phyloP scores from a whole-genome alignment of 768 basidiomycete species.

The Boletus tomentosulus region DNA sequence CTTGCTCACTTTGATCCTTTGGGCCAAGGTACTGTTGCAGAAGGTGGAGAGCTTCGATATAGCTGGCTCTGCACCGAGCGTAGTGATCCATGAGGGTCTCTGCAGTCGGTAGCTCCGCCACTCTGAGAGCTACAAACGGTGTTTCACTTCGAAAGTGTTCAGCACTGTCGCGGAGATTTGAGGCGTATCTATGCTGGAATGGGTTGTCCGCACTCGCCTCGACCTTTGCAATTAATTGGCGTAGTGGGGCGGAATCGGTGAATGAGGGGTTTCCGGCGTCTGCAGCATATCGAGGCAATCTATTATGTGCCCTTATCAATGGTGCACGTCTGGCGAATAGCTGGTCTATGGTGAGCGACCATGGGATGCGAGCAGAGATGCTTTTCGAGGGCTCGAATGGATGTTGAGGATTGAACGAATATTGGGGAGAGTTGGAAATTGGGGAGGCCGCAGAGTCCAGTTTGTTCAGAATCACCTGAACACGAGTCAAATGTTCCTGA shows the following conservation, averaged over 20 bases:
- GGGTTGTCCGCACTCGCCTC: neutral
- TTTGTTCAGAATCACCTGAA: neutral
- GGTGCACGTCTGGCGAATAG: conserved; percentile 7
- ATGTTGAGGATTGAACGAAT: neutral
- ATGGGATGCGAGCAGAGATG: neutral
- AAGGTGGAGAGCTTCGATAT: neutral
- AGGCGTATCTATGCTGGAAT: neutral
- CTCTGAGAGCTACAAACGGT: neutral
- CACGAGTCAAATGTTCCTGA: neutral
- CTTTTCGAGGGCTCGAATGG: neutral
- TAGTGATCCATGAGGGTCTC: conserved; percentile 1
- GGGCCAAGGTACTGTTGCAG: conserved; percentile 11
- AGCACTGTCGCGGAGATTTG: neutral
- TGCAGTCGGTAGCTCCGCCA: neutral
- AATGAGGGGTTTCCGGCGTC: neutral
- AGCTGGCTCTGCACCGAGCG: neutral
- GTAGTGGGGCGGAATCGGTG: neutral
- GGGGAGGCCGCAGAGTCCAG: neutral
- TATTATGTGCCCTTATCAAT: neutral
- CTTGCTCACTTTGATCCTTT: conserved; percentile 7
- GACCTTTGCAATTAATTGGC: neutral
- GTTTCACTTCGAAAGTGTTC: neutral
- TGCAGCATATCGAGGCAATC: neutral
- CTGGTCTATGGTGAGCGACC: neutral
- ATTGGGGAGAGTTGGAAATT: neutral